A percentile compares a stretch with the other conserved stretches of the same genome.
These are phyloP conservation scores for Mucor circinelloides DNA, from an alignment of 371 early-diverging fungal species.

Conservation along the genomic window DNA sequence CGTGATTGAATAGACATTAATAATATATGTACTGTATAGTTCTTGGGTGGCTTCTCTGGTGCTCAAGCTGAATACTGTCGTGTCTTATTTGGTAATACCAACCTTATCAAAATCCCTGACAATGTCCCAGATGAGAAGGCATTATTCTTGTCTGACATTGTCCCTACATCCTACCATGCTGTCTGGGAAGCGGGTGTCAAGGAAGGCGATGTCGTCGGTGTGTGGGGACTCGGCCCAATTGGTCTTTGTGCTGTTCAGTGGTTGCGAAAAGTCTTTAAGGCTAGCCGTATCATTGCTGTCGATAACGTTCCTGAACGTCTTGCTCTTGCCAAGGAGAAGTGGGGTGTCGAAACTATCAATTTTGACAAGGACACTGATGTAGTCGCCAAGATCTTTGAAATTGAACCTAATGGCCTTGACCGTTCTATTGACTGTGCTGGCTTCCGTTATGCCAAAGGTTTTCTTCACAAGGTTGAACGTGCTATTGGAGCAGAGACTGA, in stretches of 20 bases:
- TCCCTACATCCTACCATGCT: constrained; percentile 65
- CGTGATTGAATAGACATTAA: not conserved
- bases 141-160: constrained; percentile 58
- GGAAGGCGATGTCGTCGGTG: constrained; percentile 53
- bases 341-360: constrained; percentile 54
- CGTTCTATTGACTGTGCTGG: constrained; percentile 55
- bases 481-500: constrained; percentile 62
- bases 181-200: constrained; percentile 41
- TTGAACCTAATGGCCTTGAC: constrained; percentile 54
- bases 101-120: constrained; percentile 57
- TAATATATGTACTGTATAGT: constrained; percentile 14
- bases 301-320: constrained; percentile 58
- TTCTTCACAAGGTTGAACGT: constrained; percentile 23
- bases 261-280: constrained; percentile 48
- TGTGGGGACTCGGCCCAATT: constrained; percentile 68
- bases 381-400: constrained; percentile 33
- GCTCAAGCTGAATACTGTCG: constrained; percentile 65
- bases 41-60: constrained; percentile 31
- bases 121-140: constrained; percentile 58
- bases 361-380: constrained; percentile 47
- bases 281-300: constrained; percentile 55
- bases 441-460: constrained; percentile 16
- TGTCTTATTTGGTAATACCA: constrained; percentile 60
- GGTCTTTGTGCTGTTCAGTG: constrained; percentile 58
- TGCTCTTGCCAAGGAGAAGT: constrained; percentile 38